These are phyloP conservation scores for Carex scoparia DNA, from an alignment of 176 grass and related monocot genomes.

Conservation along the genomic window DNA sequence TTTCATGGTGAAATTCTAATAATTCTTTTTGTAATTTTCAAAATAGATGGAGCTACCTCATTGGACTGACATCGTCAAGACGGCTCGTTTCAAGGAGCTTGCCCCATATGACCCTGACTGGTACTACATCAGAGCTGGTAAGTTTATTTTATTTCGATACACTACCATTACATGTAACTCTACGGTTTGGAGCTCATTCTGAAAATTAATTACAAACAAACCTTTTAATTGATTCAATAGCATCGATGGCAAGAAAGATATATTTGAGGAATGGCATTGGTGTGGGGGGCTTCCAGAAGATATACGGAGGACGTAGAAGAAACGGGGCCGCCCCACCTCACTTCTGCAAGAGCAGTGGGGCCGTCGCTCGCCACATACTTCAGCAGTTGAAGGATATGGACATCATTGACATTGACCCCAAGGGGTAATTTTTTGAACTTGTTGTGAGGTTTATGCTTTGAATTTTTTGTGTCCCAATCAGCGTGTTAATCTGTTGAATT, in stretches of 20 bases:
- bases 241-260: constrained; percentile 72
- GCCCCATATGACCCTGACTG: constrained; percentile 53
- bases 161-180: neutral
- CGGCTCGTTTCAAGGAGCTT: constrained; percentile 67
- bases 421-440: constrained; percentile 39
- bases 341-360: constrained; percentile 78
- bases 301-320: constrained; percentile 65
- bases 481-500: neutral
- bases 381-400: constrained; percentile 60
- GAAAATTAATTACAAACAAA: neutral
- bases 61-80: constrained; percentile 76
- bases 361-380: constrained; percentile 62
- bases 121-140: constrained; percentile 76
- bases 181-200: neutral
- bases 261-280: constrained; percentile 74
- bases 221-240: constrained; percentile 17
- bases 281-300: constrained; percentile 74
- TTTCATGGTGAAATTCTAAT: neutral
- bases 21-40: neutral
- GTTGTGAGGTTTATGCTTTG: neutral
- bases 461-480: neutral
- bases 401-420: constrained; percentile 57
- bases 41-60: constrained; percentile 61
- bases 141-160: neutral
- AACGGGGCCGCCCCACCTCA: constrained; percentile 46